Base-by-base conservation (phyloP, 1,139 yeast species). In the Lodderomyces oxycetoniae region DNA sequence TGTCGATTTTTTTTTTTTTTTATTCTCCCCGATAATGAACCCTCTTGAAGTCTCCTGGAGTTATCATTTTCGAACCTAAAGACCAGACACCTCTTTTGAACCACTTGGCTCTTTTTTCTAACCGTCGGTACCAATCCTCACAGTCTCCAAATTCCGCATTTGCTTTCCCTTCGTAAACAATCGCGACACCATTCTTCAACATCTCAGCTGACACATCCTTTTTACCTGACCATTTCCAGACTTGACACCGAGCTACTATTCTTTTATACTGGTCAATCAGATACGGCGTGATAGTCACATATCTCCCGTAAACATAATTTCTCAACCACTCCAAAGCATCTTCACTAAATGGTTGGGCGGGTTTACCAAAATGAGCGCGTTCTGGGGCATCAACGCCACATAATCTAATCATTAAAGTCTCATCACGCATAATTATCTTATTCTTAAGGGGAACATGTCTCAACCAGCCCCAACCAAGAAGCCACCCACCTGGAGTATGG, bases 321-420 rank as follows among this genome's bases (percentile, higher is more conserved):
- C 80, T 63, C 23, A 91, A 64, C 96, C 96, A 91, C 4, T 52
- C 50, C 39, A 89, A 59, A 0, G 96, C 93, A 43, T 91, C 97
- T 32, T 79, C 86, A 21, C 95, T 77, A 51, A 61, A 83, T 0
- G 94, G 94, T 53, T 91, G 98, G 0, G 95, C 84, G 0, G 95
- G 89, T 43, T 84, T 84, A 1, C 99, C 99, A 60, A 87, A 91
- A 63, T 91, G 97, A 2, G 95, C 76, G 28, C 94, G 63, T 53
- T 91, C 99, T 1, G 99, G 99, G 0, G 99, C 98, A 65, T 91
- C 99, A n/a, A 91, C 79, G 0, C 97, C 99, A 56, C 94, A 84
- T 21, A 91, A 59, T 32, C 99, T 66, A 10, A 93, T 75, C 59
- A 74, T 69, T 19, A 75, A 61, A 2, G 86, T 74, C 48, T 75